phyloP scores from a whole-genome alignment of 2,329 filamentous ascomycete species.

The Fusarium sp. region DNA sequence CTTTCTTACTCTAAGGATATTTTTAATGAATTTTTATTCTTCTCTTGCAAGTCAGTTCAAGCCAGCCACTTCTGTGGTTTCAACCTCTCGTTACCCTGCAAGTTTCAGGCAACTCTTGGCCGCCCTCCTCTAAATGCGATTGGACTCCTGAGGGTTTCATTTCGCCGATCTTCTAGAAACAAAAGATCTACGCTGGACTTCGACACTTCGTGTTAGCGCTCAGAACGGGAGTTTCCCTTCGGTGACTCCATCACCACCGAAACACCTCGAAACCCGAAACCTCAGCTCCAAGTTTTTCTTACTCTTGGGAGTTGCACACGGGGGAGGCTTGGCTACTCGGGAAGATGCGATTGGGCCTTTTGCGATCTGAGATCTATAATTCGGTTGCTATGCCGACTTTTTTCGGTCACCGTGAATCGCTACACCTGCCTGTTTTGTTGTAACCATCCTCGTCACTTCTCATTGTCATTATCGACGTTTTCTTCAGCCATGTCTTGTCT shows the following conservation, averaged over 20 bases:
- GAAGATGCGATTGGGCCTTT: conserved; percentile 25
- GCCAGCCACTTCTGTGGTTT: background rate
- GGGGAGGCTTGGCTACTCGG: background rate
- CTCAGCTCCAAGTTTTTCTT: background rate
- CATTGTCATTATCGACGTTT: background rate
- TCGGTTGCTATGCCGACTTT: background rate
- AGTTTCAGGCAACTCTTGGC: background rate
- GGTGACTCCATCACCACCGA: background rate
- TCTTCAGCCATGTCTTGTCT: background rate
- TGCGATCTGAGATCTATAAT: background rate
- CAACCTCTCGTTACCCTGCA: background rate
- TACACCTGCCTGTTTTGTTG: background rate
- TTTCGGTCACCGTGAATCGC: background rate
- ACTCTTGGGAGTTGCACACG: background rate
- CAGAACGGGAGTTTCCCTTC: background rate
- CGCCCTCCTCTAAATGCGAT: background rate
- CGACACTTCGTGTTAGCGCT: background rate
- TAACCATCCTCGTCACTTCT: background rate
- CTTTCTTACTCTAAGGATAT: background rate
- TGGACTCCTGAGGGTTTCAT: background rate
- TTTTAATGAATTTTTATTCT: background rate
- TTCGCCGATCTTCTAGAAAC: background rate
- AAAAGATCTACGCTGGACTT: background rate
- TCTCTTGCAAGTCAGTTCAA: background rate
- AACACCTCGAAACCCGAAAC: background rate